Percentiles rank a stretch among this genome's conserved stretches.
phyloP scores from a whole-genome alignment of 768 basidiomycete genomes.

The Tephrocybe sp. region DNA sequence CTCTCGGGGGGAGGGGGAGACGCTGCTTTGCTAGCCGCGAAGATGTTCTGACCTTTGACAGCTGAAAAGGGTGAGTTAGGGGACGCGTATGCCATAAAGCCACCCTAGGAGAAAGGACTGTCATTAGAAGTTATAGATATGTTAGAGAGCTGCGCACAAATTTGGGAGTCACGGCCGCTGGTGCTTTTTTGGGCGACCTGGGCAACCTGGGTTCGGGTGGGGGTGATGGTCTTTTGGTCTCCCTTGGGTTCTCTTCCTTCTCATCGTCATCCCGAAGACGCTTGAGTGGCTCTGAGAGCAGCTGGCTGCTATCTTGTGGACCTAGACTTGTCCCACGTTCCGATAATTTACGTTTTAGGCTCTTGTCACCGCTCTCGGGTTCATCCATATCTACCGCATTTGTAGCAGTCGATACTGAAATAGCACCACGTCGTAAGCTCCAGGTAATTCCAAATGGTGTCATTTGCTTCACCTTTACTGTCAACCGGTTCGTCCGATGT shows the following conservation, averaged over 20 bases:
- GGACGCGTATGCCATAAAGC: constrained; percentile 82
- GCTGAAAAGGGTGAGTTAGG: constrained; percentile 71
- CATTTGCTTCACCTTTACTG: constrained; percentile 9
- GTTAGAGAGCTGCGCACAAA: constrained; percentile 37
- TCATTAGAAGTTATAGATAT: not conserved
- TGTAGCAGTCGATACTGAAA: constrained; percentile 2
- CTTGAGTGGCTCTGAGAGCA: constrained; percentile 45
- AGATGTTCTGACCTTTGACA: constrained; percentile 67
- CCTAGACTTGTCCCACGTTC: constrained; percentile 69
- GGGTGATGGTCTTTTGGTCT: constrained; percentile 62
- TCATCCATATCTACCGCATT: constrained; percentile 26
- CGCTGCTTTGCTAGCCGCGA: constrained; percentile 39
- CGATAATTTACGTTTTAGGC: constrained; percentile 66
- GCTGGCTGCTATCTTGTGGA: constrained; percentile 36
- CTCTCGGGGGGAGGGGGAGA: constrained; percentile 26
- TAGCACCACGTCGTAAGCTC: constrained; percentile 2
- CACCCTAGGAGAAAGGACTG: constrained; percentile 42
- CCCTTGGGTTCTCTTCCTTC: constrained; percentile 62
- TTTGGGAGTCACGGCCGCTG: constrained; percentile 34
- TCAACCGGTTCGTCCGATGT: constrained; percentile 7
- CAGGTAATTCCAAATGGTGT: not conserved
- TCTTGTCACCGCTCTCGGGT: constrained; percentile 57
- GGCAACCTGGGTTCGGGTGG: constrained; percentile 54
- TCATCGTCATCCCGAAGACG: constrained; percentile 64
- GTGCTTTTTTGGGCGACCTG: constrained; percentile 19